phyloP scores from a whole-genome alignment of 768 basidiomycete species.

The Boletus barrowsii region DNA sequence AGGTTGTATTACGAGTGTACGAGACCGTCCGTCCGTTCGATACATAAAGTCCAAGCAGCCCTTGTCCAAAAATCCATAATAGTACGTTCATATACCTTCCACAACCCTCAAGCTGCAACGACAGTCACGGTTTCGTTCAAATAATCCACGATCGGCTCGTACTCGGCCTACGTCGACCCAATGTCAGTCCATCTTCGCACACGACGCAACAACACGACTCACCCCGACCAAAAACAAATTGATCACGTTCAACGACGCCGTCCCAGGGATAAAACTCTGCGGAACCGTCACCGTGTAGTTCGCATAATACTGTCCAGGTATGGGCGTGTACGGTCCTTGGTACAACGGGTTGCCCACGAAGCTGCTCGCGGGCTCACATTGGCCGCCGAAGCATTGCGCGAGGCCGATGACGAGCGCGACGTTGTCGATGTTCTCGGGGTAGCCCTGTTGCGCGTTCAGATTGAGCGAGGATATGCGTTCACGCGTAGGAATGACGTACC shows the following conservation, averaged over 20 bases:
- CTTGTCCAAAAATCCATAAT: not conserved
- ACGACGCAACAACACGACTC: conserved; percentile 14
- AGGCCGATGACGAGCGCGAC: conserved; percentile 35
- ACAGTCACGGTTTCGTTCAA: conserved; percentile 22
- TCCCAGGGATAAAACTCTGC: conserved; percentile 19
- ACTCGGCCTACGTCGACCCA: conserved; percentile 6
- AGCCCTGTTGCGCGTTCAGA: conserved; percentile 9
- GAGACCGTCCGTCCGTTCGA: not conserved
- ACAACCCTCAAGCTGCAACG: not conserved
- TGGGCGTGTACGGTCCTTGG: conserved; percentile 33
- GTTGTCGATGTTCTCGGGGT: conserved; percentile 22
- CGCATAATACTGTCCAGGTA: conserved; percentile 16
- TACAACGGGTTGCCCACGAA: conserved; percentile 34
- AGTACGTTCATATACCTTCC: not conserved
- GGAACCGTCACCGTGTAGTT: conserved; percentile 36
- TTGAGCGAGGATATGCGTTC: not conserved
- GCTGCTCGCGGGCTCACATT: conserved; percentile 23
- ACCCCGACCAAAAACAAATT: conserved; percentile 42
- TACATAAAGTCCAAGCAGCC: not conserved
- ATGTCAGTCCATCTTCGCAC: not conserved
- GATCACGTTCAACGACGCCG: conserved; percentile 36
- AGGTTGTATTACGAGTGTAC: too few species aligned
- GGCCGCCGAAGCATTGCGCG: conserved; percentile 17
- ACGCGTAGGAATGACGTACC: conserved; percentile 2
- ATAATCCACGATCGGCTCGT: conserved; percentile 15